Conservation (phyloP, 257 asterid genomes). For the Oldenlandia corymbosa region DNA sequence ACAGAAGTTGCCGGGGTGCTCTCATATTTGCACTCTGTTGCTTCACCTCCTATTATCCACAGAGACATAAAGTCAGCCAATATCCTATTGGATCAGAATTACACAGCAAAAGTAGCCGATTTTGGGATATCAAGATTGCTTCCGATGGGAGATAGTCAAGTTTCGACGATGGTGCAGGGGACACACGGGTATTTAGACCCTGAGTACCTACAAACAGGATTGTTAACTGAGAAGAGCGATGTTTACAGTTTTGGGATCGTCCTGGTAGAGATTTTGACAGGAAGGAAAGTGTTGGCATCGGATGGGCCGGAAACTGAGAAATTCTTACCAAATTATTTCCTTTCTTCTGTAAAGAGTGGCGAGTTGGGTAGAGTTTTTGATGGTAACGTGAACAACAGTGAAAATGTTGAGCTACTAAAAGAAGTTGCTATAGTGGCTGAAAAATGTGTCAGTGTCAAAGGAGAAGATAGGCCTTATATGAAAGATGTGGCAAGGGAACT, state of each 20-base stretch:
- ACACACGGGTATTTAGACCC: constrained; percentile 5
- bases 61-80: background rate
- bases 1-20: constrained; percentile 2
- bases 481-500: too few species aligned
- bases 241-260: constrained; percentile 1
- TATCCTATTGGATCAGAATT: background rate
- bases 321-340: background rate
- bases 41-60: constrained; percentile 4
- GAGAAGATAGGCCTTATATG: too few species aligned
- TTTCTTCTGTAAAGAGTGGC: background rate
- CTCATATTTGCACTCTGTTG: constrained; percentile 4
- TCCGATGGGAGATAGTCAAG: background rate
- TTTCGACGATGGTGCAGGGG: background rate
- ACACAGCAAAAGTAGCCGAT: background rate
- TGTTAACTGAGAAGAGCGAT: constrained; percentile 1
- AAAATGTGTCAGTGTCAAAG: too few species aligned
- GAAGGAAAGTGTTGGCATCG: background rate
- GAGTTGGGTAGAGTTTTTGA: background rate
- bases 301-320: background rate
- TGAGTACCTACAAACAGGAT: background rate
- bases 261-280: constrained; percentile 2
- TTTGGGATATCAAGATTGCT: background rate
- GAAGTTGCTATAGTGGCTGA: too few species aligned
- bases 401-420: too few species aligned
- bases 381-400: background rate